Evolutionary conservation across 768 basidiomycete genomes (phyloP).

Genomic region (Kwoniella dendrophila): DNA sequence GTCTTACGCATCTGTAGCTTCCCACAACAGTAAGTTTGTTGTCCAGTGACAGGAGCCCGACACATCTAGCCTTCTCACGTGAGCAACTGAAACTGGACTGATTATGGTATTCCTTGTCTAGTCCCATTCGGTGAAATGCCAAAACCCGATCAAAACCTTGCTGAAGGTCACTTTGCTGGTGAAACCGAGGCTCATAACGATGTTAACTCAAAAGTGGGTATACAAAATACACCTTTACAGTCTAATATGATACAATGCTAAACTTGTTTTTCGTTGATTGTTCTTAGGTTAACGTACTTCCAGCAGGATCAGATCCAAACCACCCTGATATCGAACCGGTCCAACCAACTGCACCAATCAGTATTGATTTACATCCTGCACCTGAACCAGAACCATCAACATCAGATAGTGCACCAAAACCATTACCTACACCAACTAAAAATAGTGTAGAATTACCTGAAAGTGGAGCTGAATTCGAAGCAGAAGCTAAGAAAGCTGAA

Average conservation of each 20-base stretch:
- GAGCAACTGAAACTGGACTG: constrained; percentile 1
- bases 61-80: background rate
- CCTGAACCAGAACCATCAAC: constrained; percentile 29
- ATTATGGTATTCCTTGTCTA: constrained; percentile 15
- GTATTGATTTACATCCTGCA: constrained; percentile 26
- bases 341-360: constrained; percentile 27
- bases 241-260: background rate
- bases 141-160: constrained; percentile 66
- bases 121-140: constrained; percentile 61
- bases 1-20: constrained; percentile 74
- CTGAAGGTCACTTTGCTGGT: constrained; percentile 59
- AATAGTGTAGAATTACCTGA: constrained; percentile 37
- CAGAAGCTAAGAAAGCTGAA: constrained; percentile 47
- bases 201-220: constrained; percentile 58
- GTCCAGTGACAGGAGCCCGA: background rate
- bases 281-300: constrained; percentile 46
- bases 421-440: constrained; percentile 40
- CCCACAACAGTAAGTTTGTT: constrained; percentile 61
- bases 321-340: constrained; percentile 39
- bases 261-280: background rate
- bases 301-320: constrained; percentile 49
- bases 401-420: constrained; percentile 41
- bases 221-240: background rate
- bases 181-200: constrained; percentile 57
- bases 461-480: constrained; percentile 32